Conservation (phyloP, 768 basidiomycete species). For the Cystobasidium onofrii region DNA sequence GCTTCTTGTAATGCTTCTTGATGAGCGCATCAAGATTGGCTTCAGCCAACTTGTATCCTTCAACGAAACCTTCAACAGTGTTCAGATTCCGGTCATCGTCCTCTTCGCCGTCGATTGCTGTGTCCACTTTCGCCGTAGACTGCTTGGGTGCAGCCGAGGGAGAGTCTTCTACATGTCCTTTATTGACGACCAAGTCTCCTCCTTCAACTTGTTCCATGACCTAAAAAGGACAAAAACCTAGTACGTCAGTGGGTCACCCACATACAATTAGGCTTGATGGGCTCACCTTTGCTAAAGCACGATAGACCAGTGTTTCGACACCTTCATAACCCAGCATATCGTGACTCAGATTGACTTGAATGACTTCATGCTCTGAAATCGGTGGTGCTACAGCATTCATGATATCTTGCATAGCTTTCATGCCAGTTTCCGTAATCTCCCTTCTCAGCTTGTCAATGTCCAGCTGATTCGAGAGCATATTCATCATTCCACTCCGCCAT, state of each 20-base stretch:
- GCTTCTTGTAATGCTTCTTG: slow-evolving; percentile 32
- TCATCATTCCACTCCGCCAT: slow-evolving; percentile 63
- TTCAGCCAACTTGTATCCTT: slow-evolving; percentile 75
- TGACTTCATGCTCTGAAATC: slow-evolving; percentile 95
- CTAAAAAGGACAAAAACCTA: no score
- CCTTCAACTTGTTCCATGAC: slow-evolving; percentile 92
- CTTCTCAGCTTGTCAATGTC: slow-evolving; percentile 84
- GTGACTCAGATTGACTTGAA: slow-evolving; percentile 89
- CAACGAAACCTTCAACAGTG: slow-evolving; percentile 71
- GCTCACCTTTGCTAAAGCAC: slow-evolving; percentile 65
- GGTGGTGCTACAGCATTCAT: slow-evolving; percentile 95
- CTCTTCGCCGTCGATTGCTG: slow-evolving; percentile 29
- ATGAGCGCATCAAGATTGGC: slow-evolving; percentile 48
- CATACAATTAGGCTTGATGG: no score
- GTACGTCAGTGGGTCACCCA: no score
- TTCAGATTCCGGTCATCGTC: slow-evolving; percentile 62
- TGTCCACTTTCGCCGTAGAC: slow-evolving; percentile 42
- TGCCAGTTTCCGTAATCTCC: slow-evolving; percentile 77
- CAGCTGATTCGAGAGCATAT: slow-evolving; percentile 56
- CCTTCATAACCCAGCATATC: slow-evolving; percentile 97
- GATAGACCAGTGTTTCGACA: slow-evolving; percentile 85
- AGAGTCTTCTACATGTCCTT: slow-evolving; percentile 65
- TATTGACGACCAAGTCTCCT: slow-evolving; percentile 79
- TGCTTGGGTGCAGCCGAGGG: slow-evolving; percentile 49
- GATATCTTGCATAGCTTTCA: slow-evolving; percentile 82